Percentiles rank a stretch among this genome's conserved stretches.
Conservation (phyloP, 305 asterid species). For the Fraxinus latifolia region DNA sequence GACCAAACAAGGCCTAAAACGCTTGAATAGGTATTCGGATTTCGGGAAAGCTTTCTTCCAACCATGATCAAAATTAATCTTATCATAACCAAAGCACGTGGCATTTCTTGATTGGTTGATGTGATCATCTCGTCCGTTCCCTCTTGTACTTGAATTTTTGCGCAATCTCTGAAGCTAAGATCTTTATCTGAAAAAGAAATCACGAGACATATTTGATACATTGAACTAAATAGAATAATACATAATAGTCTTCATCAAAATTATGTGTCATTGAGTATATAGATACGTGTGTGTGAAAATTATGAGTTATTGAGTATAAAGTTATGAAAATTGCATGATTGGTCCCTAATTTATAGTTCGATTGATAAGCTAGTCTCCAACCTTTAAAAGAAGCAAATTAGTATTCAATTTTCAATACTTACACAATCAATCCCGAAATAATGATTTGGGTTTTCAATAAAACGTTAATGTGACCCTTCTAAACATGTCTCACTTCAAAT, state of each 20-base stretch:
- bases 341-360: background rate
- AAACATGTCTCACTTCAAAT: background rate
- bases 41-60: slow-evolving; percentile 68
- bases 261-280: background rate
- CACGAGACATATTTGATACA: background rate
- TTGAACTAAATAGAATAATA: background rate
- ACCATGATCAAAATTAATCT: slow-evolving; percentile 51
- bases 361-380: background rate
- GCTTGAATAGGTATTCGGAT: slow-evolving; percentile 76
- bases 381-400: background rate
- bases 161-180: slow-evolving; percentile 64
- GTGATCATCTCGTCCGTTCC: slow-evolving; percentile 20
- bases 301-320: background rate
- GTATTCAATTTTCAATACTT: background rate
- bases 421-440: background rate
- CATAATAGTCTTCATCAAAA: background rate
- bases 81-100: slow-evolving; percentile 56
- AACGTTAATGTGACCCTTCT: background rate
- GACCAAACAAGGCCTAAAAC: slow-evolving; percentile 67
- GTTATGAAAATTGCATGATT: background rate
- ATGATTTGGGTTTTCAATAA: background rate
- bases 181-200: slow-evolving; percentile 44
- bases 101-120: slow-evolving; percentile 48
- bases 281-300: background rate
- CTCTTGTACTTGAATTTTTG: slow-evolving; percentile 34